Percentiles rank a stretch among this genome's conserved stretches.
These are phyloP conservation scores for Pichia manshurica DNA, from an alignment of 805 yeast genomes.

Conservation along the genomic window DNA sequence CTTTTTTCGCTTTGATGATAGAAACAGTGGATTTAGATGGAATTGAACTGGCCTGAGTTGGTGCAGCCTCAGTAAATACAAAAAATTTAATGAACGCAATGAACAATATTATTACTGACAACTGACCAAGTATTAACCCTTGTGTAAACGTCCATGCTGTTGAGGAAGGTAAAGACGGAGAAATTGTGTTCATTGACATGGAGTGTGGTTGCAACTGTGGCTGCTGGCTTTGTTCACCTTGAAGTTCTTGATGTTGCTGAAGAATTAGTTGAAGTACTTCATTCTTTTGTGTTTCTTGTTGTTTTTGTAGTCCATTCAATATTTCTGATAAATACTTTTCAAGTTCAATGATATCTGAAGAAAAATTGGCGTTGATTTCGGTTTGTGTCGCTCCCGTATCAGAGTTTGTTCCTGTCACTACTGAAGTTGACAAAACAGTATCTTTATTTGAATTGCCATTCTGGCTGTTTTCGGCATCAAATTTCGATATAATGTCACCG, in stretches of 20 bases:
- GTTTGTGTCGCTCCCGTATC: not conserved
- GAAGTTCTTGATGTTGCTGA: slow-evolving; percentile 10
- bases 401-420: not conserved
- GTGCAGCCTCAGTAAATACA: slow-evolving; percentile 62
- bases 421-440: no score
- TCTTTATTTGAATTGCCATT: no score
- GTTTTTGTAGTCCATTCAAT: slow-evolving; percentile 16
- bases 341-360: slow-evolving; percentile 2
- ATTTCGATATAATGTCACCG: not conserved
- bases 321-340: slow-evolving; percentile 9
- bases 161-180: slow-evolving; percentile 4
- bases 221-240: not conserved
- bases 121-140: slow-evolving; percentile 68
- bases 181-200: slow-evolving; percentile 6
- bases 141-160: slow-evolving; percentile 64
- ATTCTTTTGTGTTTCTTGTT: slow-evolving; percentile 15
- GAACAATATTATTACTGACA: slow-evolving; percentile 60
- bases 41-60: slow-evolving; percentile 29
- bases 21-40: slow-evolving; percentile 25
- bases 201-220: slow-evolving; percentile 1
- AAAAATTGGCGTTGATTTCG: no score
- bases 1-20: slow-evolving; percentile 14
- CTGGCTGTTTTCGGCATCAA: not conserved
- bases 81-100: slow-evolving; percentile 67
- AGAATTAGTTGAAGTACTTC: slow-evolving; percentile 8